Base-by-base conservation (phyloP, 2,329 filamentous ascomycete species). In the Trichoderma sp. region DNA sequence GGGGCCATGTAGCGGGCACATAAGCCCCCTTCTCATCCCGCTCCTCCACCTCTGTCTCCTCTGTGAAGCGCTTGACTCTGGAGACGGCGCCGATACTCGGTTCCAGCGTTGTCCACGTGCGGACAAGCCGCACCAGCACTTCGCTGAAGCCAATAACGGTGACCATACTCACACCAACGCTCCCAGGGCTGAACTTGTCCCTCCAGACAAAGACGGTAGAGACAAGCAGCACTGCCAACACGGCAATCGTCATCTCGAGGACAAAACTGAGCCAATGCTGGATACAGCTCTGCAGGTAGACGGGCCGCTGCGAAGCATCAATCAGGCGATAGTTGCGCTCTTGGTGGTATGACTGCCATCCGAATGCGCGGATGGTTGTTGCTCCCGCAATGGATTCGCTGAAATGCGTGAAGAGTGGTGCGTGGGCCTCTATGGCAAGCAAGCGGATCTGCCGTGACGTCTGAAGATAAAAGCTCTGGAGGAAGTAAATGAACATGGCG, bases 211-310 rank as follows among this genome's bases (percentile, higher is more conserved):
- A 76, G 2, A 80, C 78, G 2, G 83, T 70, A 24, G 61, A 72
- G 14, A 85, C 78, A 4, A 85, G 70, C 3, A 83, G 68, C 1
- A 80, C 76, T 1, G 80, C 81, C 26, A 85, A 74, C 1, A 71
- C 78, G 0, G 81, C 78, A 0, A 83, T 79, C 5, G 70, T 52
- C 2, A 85, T 70, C 64, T 84, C 80, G 5, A 84, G 70, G 1
- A 81, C 79, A 3, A 85, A 71, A 0, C 74, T 78, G 1, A 84
- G 73, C 81, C 82, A 85, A 21, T 78, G 74, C 67, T 84, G 82
- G 14, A 84, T 79, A 19, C 78, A 78, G 59, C 76, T 79, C 14
- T 83, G 75, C 9, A 83, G 72, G 65, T 85, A 75, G 7, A 68
- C 72, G 0, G 73, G 74, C 21, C 68, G 61, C 48, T 76, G 74